Conservation (phyloP, 495 filamentous ascomycete genomes). For the Neurospora sp. region DNA sequence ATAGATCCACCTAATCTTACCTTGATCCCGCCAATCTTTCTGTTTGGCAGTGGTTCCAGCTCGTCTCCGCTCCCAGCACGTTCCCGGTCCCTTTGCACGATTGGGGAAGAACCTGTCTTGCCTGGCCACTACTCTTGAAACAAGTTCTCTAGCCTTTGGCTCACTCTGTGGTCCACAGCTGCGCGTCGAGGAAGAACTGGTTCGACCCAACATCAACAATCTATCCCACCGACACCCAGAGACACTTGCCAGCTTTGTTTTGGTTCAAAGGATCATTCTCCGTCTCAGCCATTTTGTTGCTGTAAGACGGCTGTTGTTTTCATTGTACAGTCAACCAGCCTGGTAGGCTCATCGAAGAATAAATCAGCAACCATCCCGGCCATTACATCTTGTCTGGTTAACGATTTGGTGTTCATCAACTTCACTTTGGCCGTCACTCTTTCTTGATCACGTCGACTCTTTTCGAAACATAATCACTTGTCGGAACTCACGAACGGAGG, state of each 20-base stretch:
- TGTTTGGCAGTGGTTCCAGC: constrained; percentile 10
- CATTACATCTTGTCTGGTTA: neutral
- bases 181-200: neutral
- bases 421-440: neutral
- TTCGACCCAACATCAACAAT: neutral
- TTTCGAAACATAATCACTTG: neutral
- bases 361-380: neutral
- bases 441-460: neutral
- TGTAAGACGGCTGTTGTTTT: neutral
- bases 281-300: neutral
- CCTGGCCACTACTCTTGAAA: neutral
- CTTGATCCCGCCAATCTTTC: neutral
- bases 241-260: neutral
- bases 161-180: neutral
- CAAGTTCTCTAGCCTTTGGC: neutral
- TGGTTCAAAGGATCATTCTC: neutral
- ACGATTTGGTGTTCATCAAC: neutral
- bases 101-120: neutral
- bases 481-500: neutral
- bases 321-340: neutral
- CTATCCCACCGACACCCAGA: neutral
- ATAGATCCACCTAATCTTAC: constrained; percentile 10
- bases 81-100: constrained; percentile 3
- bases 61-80: constrained; percentile 11
- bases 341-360: neutral